Base-by-base conservation (phyloP, 805 yeast species). In the Barnettozyma sucrosica region DNA sequence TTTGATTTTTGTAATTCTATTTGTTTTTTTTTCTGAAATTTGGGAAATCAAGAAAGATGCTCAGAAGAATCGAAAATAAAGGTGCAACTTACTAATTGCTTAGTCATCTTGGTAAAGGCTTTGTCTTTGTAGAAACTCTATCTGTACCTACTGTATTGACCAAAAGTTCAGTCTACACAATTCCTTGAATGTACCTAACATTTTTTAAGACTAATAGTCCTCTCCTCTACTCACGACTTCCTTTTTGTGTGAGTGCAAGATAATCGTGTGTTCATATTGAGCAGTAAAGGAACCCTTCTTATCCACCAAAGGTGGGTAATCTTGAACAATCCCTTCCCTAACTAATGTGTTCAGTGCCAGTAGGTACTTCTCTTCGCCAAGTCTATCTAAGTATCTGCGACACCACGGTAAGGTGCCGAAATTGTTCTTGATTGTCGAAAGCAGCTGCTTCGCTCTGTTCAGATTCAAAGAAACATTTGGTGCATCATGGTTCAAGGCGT, bases 331-430 rank as follows among this genome's bases (percentile, higher is more conserved):
- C 5, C 97, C 98, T 7, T 85, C 77, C 63, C 81, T 82, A 46
- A 89, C 96, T 62, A 93, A 74, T 58, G 80, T 84, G 68, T 85
- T 89, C 66, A 93, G 76, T 6, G 96, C 97, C 57, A 87, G 72
- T 49, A 92, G 71, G 60, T 93, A 92, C 69, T 89, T 90, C 41
- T 89, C 96, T 63, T 92, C 95, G 14, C 97, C 97, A 5, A 86
- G 60, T 55, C 95, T 77, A 63, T 93, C 99, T 63, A 93, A 72
- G 64, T 93, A 93, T 59, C 99, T 76, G 57, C 97, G 83, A 71
- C 99, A 93, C 80, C 90, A 93, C 3, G 99, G 98, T 56, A 93
- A 73, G 0, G 98, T 89, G 39, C 98, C 97, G 62, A 93, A 93
- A 58, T 86, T 80, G 48, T 76, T 72, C 62, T 89, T 83, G 58